Base-by-base conservation (phyloP, 2,329 filamentous ascomycete species). In the Cytospora leucostoma region DNA sequence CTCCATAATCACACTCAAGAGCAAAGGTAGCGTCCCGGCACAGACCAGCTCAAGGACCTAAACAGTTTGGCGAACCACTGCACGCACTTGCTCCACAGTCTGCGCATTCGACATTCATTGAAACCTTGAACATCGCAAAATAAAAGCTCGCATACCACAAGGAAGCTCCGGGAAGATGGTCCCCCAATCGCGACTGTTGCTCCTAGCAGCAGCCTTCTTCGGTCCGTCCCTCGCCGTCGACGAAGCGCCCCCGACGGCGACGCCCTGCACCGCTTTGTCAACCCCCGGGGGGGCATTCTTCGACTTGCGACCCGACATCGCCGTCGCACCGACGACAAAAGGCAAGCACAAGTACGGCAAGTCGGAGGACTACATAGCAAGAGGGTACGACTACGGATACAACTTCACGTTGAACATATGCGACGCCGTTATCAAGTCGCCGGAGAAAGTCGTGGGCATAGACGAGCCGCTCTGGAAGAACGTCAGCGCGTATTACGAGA, bases 361-460 rank as follows among this genome's bases (percentile, higher is more conserved):
- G 12, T 75, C 76, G 11, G 76, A 78, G 37, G 84, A 87, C 71
- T 87, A 87, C 74, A 82, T 86, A 67, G 86, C 89, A 8, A 84
- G 84, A 64, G 91, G 91, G 38, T 90, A 87, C 74, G 91, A 94
- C 75, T 91, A 93, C 69, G 86, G 85, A 67, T 85, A 86, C 67
- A 94, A 94, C 78, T 95, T 95, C 71, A 94, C 91, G 2, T 73
- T 94, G 70, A 95, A 95, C 76, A 88, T 95, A 69, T 95, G 91
- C 78, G 87, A 83, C 40, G 81, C 90, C 1, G 89, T 93, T n/a
- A 83, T 93, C 17, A 85, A 90, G 69, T 78, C 84, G 17, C 79
- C 90, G 21, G 78, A 82, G 51, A 79, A 86, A 66, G 84, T 90
- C 11, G 82, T 84, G 12, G 90, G 88, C n/a, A 74, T 93, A 4